Evolutionary conservation across 768 basidiomycete genomes (phyloP), one percentile per base, ranked within the genome.

Genomic region (Leucosporidium scottii): DNA sequence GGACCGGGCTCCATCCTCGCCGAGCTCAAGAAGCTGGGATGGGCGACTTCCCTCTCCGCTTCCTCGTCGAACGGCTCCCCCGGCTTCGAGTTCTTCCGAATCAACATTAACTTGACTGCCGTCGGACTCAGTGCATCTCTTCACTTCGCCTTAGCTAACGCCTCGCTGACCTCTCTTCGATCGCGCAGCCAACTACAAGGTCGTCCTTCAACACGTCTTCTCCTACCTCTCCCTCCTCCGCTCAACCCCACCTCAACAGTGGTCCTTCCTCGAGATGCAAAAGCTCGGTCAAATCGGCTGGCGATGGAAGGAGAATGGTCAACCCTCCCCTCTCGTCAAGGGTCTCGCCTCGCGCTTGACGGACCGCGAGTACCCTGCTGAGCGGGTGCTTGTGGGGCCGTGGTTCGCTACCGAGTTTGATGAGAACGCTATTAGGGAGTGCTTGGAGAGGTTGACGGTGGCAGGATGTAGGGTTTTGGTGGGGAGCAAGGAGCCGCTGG

Each of bases 51-150:
- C 18, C 80, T 97, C 53, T 85, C 83, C 64, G 81, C 85, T 53
- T 88, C 86, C 1, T 81, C 81, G 20, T 82, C 88, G 20, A 90
- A 83, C 30, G 83, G 90, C 70, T 77, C 78, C 0, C 74, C 73
- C 12, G 90, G 91, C 0, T 91, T 94, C 76, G 88, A 86, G 34
- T 87, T 89, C 82, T 88, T 94, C 79, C 91, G 89, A 75, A 78
- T 88, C 36, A 87, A 85, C 1, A 81, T 88, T 34, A 79, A 87
- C 74, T 78, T 98, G 69, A 93, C 94, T 0, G 83, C 84, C 34
- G 84, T 87, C 64, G 93, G 93, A 5, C 88, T 93, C 66, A 81
- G 91, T 93, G 75, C 75, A 88, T 82, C 23, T 39, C 17, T 50
- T 48, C 57, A 0, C 18, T 25, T 49, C 27, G 4, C 6, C 23